Percentiles rank a stretch among this genome's conserved stretches.
phyloP scores from a whole-genome alignment of 345 rosid species.

The Geranium rotundifolium region DNA sequence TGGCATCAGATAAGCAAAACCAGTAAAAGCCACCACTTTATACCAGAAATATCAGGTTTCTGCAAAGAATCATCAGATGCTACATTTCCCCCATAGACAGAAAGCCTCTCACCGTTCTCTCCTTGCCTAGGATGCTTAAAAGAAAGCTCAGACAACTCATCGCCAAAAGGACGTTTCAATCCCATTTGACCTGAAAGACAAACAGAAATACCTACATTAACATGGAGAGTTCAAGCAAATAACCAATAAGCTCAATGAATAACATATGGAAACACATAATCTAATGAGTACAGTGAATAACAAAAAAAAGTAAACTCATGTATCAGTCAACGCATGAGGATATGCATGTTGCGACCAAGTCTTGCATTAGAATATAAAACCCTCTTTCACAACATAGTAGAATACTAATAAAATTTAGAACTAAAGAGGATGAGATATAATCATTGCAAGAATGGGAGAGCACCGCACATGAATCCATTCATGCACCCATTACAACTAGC shows the following conservation, averaged over 20 bases:
- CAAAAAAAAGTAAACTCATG: not conserved
- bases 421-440: too few relatives aligned
- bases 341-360: too few relatives aligned
- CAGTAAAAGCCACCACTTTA: slow-evolving; percentile 1
- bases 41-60: slow-evolving; percentile 27
- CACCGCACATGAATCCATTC: too few relatives aligned
- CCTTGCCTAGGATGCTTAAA: slow-evolving; percentile 34
- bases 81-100: slow-evolving; percentile 10
- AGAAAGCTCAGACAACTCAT: slow-evolving; percentile 30
- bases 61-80: slow-evolving; percentile 8
- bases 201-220: not conserved
- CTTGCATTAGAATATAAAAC: too few relatives aligned
- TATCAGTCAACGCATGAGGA: too few relatives aligned
- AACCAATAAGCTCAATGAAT: not conserved
- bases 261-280: not conserved
- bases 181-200: slow-evolving; percentile 23
- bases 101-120: slow-evolving; percentile 17
- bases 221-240: not conserved
- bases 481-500: too few relatives aligned
- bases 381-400: too few relatives aligned
- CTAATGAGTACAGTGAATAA: not conserved
- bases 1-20: too few relatives aligned
- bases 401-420: too few relatives aligned
- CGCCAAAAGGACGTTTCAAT: slow-evolving; percentile 37
- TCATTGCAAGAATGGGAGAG: too few relatives aligned